Evolutionary conservation across 2,329 filamentous ascomycete genomes (phyloP).

Genomic region (Hymenoscyphus repandus): DNA sequence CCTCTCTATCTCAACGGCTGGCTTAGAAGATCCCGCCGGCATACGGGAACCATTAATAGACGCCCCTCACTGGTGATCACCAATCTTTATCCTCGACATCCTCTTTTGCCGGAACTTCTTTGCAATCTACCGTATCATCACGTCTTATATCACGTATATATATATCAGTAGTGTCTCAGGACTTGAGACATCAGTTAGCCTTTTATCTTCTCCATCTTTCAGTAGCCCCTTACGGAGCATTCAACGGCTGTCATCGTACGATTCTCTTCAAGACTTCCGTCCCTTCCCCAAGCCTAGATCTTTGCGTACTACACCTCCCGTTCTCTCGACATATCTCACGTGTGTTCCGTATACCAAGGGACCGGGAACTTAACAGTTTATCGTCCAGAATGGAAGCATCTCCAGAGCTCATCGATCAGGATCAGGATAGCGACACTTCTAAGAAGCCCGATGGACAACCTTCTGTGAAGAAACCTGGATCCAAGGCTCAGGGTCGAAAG

Average conservation of each 20-base stretch:
- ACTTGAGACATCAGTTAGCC: background rate
- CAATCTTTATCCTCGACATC: background rate
- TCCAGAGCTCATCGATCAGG: background rate
- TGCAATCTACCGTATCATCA: background rate
- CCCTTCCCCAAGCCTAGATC: too few species aligned
- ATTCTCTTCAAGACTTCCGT: background rate
- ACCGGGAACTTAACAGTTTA: background rate
- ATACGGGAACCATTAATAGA: slow-evolving; percentile 4
- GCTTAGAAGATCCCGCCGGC: slow-evolving; percentile 1
- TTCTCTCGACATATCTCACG: background rate
- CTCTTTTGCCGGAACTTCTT: background rate
- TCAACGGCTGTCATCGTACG: background rate
- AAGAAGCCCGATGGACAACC: slow-evolving; percentile 5
- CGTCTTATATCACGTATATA: background rate
- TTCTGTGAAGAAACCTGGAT: slow-evolving; percentile 21
- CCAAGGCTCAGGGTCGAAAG: slow-evolving; percentile 27
- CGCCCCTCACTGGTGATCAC: background rate
- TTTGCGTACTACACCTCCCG: background rate
- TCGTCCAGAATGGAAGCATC: slow-evolving; percentile 4
- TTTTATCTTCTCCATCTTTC: background rate
- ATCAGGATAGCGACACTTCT: background rate
- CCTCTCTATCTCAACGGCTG: slow-evolving; percentile 1
- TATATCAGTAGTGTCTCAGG: background rate
- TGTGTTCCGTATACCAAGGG: background rate
- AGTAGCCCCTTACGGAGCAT: background rate